Percentiles rank a stretch among this genome's conserved stretches.
Conservation (phyloP, 108 stramenopile genomes). For the Craspedostauros australis region DNA sequence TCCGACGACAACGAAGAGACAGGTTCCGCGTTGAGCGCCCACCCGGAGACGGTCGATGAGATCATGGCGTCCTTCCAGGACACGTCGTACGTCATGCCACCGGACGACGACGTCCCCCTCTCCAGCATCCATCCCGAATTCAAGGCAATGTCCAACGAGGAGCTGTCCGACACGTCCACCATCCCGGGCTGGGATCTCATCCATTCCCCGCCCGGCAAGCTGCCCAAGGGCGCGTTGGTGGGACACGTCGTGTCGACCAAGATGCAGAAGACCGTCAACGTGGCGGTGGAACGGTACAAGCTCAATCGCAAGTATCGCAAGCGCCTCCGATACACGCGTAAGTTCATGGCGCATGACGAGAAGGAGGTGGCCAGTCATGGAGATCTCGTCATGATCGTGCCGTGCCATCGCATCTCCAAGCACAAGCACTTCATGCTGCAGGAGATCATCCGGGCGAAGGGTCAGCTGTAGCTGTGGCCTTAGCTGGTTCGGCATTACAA, state of each 20-base stretch:
- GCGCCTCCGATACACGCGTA: conserved; percentile 58
- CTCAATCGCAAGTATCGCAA: conserved; percentile 73
- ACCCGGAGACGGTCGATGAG: conserved; percentile 12
- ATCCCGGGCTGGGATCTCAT: conserved; percentile 79
- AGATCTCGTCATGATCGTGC: conserved; percentile 87
- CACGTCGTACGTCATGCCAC: conserved; percentile 15
- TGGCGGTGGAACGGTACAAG: conserved; percentile 76
- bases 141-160: conserved; percentile 71
- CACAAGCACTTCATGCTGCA: conserved; percentile 84
- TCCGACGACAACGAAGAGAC: neutral
- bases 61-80: conserved; percentile 23
- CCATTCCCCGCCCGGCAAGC: conserved; percentile 64
- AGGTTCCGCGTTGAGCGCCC: neutral
- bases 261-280: conserved; percentile 88
- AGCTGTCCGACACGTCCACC: conserved; percentile 55
- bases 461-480: conserved; percentile 73
- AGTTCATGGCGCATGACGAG: conserved; percentile 93
- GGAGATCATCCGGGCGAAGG: conserved; percentile 76
- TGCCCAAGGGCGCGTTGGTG: conserved; percentile 71
- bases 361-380: conserved; percentile 71
- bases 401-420: conserved; percentile 74
- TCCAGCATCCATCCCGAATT: conserved; percentile 6
- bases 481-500: no score
- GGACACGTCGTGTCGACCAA: conserved; percentile 83
- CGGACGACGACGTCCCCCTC: conserved; percentile 9